Percentiles rank a stretch among this genome's conserved stretches.
phyloP scores from a whole-genome alignment of 331 rosid genomes.

The Ulmus americana region DNA sequence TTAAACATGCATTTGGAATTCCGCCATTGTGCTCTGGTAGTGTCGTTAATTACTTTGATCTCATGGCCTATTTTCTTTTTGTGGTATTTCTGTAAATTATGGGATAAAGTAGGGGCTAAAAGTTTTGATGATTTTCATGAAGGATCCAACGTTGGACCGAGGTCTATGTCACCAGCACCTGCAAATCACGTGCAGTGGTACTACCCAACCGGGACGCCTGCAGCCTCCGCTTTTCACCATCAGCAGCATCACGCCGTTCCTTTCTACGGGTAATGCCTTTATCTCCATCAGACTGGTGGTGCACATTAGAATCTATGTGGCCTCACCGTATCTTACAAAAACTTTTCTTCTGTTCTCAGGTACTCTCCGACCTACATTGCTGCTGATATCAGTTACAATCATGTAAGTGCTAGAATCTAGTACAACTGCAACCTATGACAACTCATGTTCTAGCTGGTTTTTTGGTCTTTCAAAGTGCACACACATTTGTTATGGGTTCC shows the following conservation, averaged over 20 bases:
- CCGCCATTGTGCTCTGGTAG: too few relatives aligned
- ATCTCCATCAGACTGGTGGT: not conserved
- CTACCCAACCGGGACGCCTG: slow-evolving; percentile 52
- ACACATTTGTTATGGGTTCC: not conserved
- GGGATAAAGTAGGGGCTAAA: slow-evolving; percentile 11
- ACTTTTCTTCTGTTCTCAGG: slow-evolving; percentile 24
- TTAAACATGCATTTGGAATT: too few relatives aligned
- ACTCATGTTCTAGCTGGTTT: not conserved
- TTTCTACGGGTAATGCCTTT: slow-evolving; percentile 51
- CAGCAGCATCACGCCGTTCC: slow-evolving; percentile 50
- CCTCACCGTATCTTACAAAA: not conserved
- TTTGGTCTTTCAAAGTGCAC: not conserved
- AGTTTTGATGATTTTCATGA: slow-evolving; percentile 1
- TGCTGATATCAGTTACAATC: slow-evolving; percentile 54
- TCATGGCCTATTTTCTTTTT: too few relatives aligned
- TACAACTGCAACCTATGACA: not conserved
- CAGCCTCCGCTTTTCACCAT: slow-evolving; percentile 42
- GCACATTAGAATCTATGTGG: not conserved
- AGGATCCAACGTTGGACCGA: slow-evolving; percentile 53
- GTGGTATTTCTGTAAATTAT: slow-evolving; percentile 18
- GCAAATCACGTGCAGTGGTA: slow-evolving; percentile 65
- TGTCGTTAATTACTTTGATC: too few relatives aligned
- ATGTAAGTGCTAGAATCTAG: slow-evolving; percentile 33
- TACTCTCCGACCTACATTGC: slow-evolving; percentile 61
- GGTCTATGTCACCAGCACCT: slow-evolving; percentile 39